Base-by-base conservation (phyloP, 2,329 filamentous ascomycete genomes). In the Colletotrichum agaves region DNA sequence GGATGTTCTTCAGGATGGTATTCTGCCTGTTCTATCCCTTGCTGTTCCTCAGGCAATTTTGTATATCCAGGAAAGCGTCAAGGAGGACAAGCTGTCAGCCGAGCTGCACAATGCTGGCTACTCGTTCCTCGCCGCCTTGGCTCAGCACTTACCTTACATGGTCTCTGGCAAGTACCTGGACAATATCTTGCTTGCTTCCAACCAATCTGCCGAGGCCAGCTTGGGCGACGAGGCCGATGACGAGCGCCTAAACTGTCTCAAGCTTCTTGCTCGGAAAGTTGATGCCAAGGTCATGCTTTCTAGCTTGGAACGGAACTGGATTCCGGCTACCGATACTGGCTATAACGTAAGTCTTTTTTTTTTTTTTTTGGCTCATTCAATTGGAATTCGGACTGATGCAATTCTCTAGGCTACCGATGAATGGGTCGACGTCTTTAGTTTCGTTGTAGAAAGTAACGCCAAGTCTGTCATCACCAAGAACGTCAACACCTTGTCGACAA, bases 61-160 rank as follows among this genome's bases (percentile, higher is more conserved):
- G 5, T 91, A 97, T 72, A 85, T 98, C 55, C 83, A 89, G 57
- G 80, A 85, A 64, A 92, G 90, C 70, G 77, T 93, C 33, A 81
- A 83, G 53, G 84, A 81, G 15, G 84, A 83, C 13, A 81, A 83
- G 27, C 82, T 84, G 37, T 86, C 90, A 61, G 79, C 84, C 17
- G 87, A 89, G 71, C 82, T 98, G 33, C 93, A 97, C 76, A 93
- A 95, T 73, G 93, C 95, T 3, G 88, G 90, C 8, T 97, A 92
- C 78, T 87, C 92, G 0, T 89, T 98, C 65, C 84, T 98, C 69
- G 91, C 90, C 53, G 88, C 93, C 7, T 83, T 98, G 49, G 88
- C 95, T 12, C 90, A 96, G 72, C 89, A 96, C 73, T 82, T 98
- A 27, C 93, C 95, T 1, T 98, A 93, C 80, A 97, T 98, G 89